phyloP scores from a whole-genome alignment of 805 yeast species.

The Candida gorgasii region DNA sequence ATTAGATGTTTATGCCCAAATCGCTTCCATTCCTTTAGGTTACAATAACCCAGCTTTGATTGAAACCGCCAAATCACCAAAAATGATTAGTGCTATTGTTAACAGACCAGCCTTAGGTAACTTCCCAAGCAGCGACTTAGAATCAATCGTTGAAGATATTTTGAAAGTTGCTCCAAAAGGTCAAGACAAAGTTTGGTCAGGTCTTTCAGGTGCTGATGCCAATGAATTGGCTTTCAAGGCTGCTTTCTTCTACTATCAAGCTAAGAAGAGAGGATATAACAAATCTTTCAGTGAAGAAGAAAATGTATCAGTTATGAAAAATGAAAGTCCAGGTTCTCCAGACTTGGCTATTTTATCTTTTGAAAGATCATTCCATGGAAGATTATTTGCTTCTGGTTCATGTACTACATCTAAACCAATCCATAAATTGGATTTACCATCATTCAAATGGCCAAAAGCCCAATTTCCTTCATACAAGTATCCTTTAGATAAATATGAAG shows the following conservation, averaged over 20 bases:
- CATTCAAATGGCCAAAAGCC: slow-evolving; percentile 97
- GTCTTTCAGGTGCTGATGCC: slow-evolving; percentile 84
- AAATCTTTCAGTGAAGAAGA: slow-evolving; percentile 69
- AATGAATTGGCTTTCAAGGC: slow-evolving; percentile 89
- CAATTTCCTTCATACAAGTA: slow-evolving; percentile 83
- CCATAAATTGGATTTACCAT: slow-evolving; percentile 90
- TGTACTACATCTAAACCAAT: slow-evolving; percentile 93
- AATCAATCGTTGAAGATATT: slow-evolving; percentile 51
- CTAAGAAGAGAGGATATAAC: slow-evolving; percentile 62
- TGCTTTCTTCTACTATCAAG: slow-evolving; percentile 78
- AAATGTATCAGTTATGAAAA: slow-evolving; percentile 71
- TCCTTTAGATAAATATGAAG: slow-evolving; percentile 71
- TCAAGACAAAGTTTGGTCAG: slow-evolving; percentile 73
- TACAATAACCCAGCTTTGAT: slow-evolving; percentile 79
- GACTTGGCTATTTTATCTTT: slow-evolving; percentile 83
- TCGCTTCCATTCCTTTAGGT: slow-evolving; percentile 82
- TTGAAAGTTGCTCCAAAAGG: slow-evolving; percentile 79
- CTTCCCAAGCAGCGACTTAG: slow-evolving; percentile 70
- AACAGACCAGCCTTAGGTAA: slow-evolving; percentile 86
- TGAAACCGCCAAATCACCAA: slow-evolving; percentile 67
- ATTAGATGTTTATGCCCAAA: slow-evolving; percentile 80
- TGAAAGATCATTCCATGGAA: slow-evolving; percentile 90
- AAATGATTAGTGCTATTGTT: slow-evolving; percentile 69
- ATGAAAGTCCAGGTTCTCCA: slow-evolving; percentile 86
- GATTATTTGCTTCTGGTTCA: slow-evolving; percentile 88